Evolutionary conservation across 2,329 filamentous ascomycete species (phyloP).

Genomic region (Epichloe sibirici): DNA sequence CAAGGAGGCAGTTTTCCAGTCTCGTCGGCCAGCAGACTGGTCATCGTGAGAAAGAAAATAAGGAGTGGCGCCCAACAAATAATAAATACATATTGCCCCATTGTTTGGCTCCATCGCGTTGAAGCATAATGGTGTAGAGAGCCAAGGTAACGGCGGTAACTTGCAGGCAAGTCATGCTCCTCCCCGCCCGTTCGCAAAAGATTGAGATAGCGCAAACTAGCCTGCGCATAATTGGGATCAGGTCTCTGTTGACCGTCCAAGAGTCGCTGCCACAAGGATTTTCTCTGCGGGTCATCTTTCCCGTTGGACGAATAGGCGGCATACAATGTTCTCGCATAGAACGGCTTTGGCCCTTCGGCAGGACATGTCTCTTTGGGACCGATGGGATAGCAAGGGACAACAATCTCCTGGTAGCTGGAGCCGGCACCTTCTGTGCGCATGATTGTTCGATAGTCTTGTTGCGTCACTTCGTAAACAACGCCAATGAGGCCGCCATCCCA

Average conservation of each 20-base stretch:
- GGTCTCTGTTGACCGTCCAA: conserved; percentile 39
- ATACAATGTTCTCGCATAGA: conserved; percentile 78
- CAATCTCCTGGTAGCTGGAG: conserved; percentile 68
- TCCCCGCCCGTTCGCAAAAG: conserved; percentile 66
- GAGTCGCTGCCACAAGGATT: conserved; percentile 35
- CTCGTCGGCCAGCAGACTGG: conserved; percentile 45
- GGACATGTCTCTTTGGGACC: conserved; percentile 47
- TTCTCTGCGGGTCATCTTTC: conserved; percentile 20
- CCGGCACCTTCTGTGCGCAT: conserved; percentile 86
- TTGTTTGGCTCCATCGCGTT: conserved; percentile 52
- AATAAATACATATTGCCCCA: conserved; percentile 54
- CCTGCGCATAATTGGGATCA: conserved; percentile 62
- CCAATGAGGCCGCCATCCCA: conserved; percentile 82
- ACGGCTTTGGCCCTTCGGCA: conserved; percentile 46
- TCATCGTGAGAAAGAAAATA: conserved; percentile 31
- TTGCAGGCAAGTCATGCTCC: conserved; percentile 67
- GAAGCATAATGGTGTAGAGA: conserved; percentile 57
- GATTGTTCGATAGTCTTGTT: conserved; percentile 70
- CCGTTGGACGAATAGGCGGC: conserved; percentile 41
- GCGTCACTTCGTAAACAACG: conserved; percentile 89
- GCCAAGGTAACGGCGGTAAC: conserved; percentile 65
- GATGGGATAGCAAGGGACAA: conserved; percentile 66
- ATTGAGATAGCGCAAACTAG: conserved; percentile 72
- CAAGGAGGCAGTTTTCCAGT: conserved; percentile 57
- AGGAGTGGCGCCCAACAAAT: conserved; percentile 45